phyloP scores from a whole-genome alignment of 805 yeast genomes.

The Nakazawaea ishiwadae region DNA sequence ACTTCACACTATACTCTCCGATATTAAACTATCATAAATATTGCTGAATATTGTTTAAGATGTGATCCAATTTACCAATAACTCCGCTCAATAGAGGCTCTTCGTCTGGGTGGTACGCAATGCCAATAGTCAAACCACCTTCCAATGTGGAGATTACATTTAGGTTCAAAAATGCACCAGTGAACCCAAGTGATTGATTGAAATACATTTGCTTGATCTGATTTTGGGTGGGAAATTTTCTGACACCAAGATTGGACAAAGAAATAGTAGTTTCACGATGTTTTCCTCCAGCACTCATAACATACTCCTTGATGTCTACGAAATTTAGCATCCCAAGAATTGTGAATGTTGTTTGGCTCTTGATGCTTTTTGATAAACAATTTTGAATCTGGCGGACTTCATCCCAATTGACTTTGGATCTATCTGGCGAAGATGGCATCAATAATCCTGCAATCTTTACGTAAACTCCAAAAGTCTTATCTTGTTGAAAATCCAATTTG shows the following conservation, averaged over 20 bases:
- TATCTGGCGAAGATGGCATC: neutral
- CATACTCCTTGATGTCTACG: slow-evolving; percentile 1
- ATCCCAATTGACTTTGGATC: neutral
- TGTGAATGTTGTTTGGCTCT: neutral
- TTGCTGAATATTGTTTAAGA: too few relatives aligned
- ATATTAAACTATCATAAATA: too few relatives aligned
- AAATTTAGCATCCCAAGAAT: slow-evolving; percentile 6
- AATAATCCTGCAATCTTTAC: neutral
- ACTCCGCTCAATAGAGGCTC: neutral
- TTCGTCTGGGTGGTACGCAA: neutral
- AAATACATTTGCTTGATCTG: slow-evolving; percentile 5
- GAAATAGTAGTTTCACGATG: neutral
- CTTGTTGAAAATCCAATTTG: neutral
- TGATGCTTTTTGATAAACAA: neutral
- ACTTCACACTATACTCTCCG: too few relatives aligned
- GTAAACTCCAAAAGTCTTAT: slow-evolving; percentile 7
- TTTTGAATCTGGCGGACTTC: neutral
- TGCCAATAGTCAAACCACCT: slow-evolving; percentile 10
- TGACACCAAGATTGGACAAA: slow-evolving; percentile 8
- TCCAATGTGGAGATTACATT: slow-evolving; percentile 3
- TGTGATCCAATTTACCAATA: neutral
- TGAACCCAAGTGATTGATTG: slow-evolving; percentile 7
- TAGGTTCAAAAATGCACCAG: neutral
- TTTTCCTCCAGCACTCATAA: neutral
- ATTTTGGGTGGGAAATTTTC: neutral